Evolutionary conservation across 2,329 filamentous ascomycete genomes (phyloP).

Genomic region (Ascochyta koolunga): DNA sequence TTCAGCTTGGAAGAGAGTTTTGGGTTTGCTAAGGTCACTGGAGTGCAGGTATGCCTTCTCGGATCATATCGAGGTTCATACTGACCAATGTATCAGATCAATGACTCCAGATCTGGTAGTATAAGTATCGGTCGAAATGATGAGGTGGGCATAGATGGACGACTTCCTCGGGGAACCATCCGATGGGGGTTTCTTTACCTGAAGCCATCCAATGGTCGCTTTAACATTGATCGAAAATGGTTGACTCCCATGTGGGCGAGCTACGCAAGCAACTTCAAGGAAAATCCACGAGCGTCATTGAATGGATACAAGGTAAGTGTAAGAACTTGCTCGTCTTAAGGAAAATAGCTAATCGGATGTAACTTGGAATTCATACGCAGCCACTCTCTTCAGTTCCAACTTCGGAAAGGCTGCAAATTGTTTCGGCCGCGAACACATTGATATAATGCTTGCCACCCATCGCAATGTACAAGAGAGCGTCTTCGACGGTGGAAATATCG

Average conservation of each 20-base stretch:
- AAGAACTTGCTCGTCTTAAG: too few relatives aligned
- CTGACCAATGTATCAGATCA: conserved; percentile 37
- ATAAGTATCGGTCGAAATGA: conserved; percentile 39
- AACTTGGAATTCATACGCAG: conserved; percentile 61
- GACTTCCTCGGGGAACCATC: conserved; percentile 38
- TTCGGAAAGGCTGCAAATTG: conserved; percentile 61
- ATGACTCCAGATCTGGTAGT: conserved; percentile 51
- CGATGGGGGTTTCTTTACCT: conserved; percentile 43
- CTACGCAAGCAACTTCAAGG: conserved; percentile 36
- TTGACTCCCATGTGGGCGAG: conserved; percentile 39
- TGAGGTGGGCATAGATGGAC: conserved; percentile 22
- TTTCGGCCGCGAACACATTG: conserved; percentile 59
- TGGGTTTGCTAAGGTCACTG: conserved; percentile 53
- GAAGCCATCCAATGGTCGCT: conserved; percentile 32
- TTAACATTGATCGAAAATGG: conserved; percentile 44
- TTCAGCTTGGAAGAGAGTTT: conserved; percentile 53
- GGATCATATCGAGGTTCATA: background rate
- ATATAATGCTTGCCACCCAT: conserved; percentile 59
- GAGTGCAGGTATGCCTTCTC: conserved; percentile 39
- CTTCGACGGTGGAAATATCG: conserved; percentile 48
- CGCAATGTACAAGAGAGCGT: conserved; percentile 57
- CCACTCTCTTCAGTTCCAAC: conserved; percentile 60
- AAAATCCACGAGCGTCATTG: conserved; percentile 41
- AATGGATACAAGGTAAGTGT: conserved; percentile 35
- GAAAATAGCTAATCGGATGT: background rate